Percentiles rank a stretch among this genome's conserved stretches.
phyloP scores from a whole-genome alignment of 1,284 basidiomycete genomes.

The Rhodofomes roseus region DNA sequence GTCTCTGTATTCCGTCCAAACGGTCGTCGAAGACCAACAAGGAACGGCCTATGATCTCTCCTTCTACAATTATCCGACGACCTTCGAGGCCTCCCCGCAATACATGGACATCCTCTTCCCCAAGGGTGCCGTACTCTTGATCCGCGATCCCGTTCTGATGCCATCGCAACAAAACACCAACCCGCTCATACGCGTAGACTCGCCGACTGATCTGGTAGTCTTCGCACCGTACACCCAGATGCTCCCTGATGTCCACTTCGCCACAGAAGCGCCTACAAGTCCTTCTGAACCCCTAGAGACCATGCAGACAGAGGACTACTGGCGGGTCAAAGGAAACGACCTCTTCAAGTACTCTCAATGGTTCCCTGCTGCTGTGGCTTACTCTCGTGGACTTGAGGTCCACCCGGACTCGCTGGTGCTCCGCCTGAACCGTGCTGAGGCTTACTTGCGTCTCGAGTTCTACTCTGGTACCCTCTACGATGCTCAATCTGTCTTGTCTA shows the following conservation, averaged over 20 bases:
- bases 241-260: constrained; percentile 9
- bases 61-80: constrained; percentile 27
- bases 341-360: constrained; percentile 15
- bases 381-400: constrained; percentile 16
- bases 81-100: constrained; percentile 14
- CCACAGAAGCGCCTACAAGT: neutral
- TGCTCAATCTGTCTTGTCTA: neutral
- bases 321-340: constrained; percentile 13
- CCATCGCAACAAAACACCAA: constrained; percentile 10
- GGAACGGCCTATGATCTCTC: constrained; percentile 21
- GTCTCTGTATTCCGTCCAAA: constrained; percentile 11
- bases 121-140: constrained; percentile 23
- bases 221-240: constrained; percentile 10
- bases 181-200: constrained; percentile 27
- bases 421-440: constrained; percentile 5
- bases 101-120: constrained; percentile 27
- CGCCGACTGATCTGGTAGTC: constrained; percentile 26
- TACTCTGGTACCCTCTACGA: constrained; percentile 1
- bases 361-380: constrained; percentile 22
- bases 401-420: neutral
- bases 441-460: constrained; percentile 3
- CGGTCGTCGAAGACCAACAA: constrained; percentile 25
- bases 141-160: constrained; percentile 31
- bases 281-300: neutral
- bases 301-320: constrained; percentile 8